These are phyloP conservation scores for Kalaharituber pfeilii DNA, from an alignment of 2,329 filamentous ascomycete genomes.

Conservation along the genomic window DNA sequence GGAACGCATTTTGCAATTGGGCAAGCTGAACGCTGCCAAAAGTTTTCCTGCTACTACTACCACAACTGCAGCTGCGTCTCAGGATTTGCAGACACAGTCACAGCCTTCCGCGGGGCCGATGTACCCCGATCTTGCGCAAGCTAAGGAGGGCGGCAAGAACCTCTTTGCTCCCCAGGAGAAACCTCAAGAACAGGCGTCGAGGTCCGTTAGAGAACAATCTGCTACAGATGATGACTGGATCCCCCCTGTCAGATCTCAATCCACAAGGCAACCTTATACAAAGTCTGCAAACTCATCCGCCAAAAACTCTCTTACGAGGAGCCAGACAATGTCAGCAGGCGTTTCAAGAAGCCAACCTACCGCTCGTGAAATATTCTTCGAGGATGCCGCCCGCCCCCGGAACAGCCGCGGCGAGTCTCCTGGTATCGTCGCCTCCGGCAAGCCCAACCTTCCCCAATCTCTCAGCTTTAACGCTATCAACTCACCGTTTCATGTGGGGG, in stretches of 20 bases:
- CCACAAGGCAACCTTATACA: background rate
- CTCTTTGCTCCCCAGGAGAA: background rate
- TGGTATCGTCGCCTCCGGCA: background rate
- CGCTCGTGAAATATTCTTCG: background rate
- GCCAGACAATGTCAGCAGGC: background rate
- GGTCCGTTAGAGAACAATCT: background rate
- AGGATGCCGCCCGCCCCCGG: background rate
- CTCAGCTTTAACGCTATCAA: background rate
- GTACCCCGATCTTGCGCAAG: conserved; percentile 35
- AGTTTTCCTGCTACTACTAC: conserved; percentile 27
- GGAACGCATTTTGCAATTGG: conserved; percentile 70
- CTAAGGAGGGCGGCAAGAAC: conserved; percentile 29
- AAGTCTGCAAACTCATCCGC: background rate
- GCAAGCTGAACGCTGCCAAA: conserved; percentile 31
- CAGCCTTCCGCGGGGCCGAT: background rate
- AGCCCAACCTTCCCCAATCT: background rate
- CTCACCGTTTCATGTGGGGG: background rate
- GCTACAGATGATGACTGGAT: background rate
- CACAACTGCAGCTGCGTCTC: background rate
- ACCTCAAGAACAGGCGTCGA: background rate
- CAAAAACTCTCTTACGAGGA: background rate
- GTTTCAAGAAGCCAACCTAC: background rate
- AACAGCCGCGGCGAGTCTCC: background rate
- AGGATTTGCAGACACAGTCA: background rate
- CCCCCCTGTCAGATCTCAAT: background rate